These are phyloP conservation scores for Xylariaceae sp. DNA, from an alignment of 2,329 filamentous ascomycete species.

Conservation along the genomic window DNA sequence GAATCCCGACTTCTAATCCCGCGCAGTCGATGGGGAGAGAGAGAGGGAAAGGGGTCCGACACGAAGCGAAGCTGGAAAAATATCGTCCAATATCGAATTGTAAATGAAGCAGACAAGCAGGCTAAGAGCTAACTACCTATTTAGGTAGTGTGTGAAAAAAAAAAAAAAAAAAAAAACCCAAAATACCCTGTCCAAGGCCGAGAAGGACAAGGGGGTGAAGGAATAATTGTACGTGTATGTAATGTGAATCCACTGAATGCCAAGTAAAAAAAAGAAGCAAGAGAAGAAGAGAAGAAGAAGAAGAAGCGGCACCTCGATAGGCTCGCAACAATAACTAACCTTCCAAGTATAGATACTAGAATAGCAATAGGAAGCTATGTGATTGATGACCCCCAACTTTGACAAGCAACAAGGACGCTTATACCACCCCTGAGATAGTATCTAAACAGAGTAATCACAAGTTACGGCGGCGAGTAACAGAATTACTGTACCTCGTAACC, in stretches of 20 bases:
- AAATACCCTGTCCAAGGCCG: not conserved
- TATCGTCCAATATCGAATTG: not conserved
- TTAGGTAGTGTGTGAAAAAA: not conserved
- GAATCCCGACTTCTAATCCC: constrained; percentile 30
- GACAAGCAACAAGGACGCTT: not conserved
- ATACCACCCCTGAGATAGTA: not conserved
- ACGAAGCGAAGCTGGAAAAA: not conserved
- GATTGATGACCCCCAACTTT: not conserved
- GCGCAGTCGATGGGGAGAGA: not conserved
- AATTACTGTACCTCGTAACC: constrained; percentile 25
- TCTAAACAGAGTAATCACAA: constrained; percentile 1
- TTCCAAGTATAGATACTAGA: not conserved
- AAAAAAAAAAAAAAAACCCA: not conserved
- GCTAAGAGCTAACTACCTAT: not conserved
- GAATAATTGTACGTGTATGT: too few relatives aligned
- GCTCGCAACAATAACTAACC: too few relatives aligned
- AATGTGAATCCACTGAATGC: not conserved
- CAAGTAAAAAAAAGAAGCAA: not conserved
- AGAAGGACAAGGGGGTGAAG: not conserved
- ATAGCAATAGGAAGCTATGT: not conserved
- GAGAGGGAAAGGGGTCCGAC: not conserved
- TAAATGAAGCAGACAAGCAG: not conserved
- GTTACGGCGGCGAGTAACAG: constrained; percentile 18
- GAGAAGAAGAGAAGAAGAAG: too few relatives aligned
- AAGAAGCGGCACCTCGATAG: not conserved